These are phyloP conservation scores for Ophiostoma piceae DNA, from an alignment of 2,329 filamentous ascomycete species.

Conservation along the genomic window DNA sequence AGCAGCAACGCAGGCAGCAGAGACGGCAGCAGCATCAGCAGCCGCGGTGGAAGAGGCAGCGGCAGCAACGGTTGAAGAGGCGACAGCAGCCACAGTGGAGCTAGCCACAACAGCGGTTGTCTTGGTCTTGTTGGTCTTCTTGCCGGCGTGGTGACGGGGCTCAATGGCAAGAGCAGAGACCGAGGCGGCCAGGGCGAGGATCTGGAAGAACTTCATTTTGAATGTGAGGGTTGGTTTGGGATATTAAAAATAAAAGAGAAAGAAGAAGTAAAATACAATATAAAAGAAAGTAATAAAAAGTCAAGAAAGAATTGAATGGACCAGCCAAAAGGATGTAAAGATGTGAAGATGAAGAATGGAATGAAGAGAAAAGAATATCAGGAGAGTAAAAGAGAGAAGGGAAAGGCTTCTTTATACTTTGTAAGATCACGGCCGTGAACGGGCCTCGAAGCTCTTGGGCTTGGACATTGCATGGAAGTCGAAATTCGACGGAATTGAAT, in stretches of 20 bases:
- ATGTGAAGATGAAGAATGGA: slow-evolving; percentile 11
- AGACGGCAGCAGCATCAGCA: not conserved
- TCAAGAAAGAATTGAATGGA: slow-evolving; percentile 18
- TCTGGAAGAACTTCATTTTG: slow-evolving; percentile 25
- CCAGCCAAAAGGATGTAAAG: slow-evolving; percentile 19
- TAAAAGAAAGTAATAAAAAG: not conserved
- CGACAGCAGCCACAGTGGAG: not conserved
- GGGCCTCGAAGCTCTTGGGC: not conserved
- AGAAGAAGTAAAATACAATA: not conserved
- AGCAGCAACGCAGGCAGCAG: slow-evolving; percentile 1
- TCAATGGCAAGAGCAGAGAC: slow-evolving; percentile 23
- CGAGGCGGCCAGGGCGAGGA: slow-evolving; percentile 20
- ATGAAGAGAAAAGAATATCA: not conserved
- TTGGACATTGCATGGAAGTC: not conserved
- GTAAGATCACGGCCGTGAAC: not conserved
- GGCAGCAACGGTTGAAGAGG: not conserved
- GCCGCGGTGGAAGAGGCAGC: too few species aligned
- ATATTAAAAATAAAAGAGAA: not conserved
- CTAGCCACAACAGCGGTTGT: not conserved
- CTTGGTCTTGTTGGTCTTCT: slow-evolving; percentile 21
- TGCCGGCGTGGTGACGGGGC: slow-evolving; percentile 24
- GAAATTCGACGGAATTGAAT: too few species aligned
- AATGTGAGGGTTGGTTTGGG: not conserved
- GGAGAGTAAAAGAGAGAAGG: not conserved
- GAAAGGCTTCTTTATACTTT: not conserved